Base-by-base conservation (phyloP, 495 filamentous ascomycete species). In the Lophiotrema nucula region DNA sequence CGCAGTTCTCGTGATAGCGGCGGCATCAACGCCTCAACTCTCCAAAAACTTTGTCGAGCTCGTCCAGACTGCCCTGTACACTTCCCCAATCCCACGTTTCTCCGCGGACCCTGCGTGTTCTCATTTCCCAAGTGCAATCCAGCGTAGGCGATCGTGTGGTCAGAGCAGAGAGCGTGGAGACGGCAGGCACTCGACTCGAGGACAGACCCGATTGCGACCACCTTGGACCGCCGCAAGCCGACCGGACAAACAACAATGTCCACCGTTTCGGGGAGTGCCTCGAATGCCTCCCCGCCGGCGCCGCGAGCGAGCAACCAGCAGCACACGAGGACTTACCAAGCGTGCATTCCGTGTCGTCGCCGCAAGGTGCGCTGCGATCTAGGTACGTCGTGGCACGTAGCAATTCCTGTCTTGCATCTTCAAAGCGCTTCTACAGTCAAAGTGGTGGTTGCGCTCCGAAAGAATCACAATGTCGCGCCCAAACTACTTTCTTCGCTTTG, bases 331-430 rank as follows among this genome's bases (percentile, higher is more conserved):
- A 67, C 61, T 4, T 67, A 67, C 31, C 64, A 67, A 60, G 66
- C 64, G 33, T 96, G 91, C 73, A 93, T 95, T 67, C 91, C 91
- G 8, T 96, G 92, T 70, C 84, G 92, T 19, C 86, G 87, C 47
- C 83, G 92, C 65, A 97, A 96, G 73, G 92, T 96, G 31, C 89
- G 91, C 57, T 97, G 92, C 73, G 92, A 97, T 70, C 78, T 95
- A 42, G 92, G 53, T 90, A 88, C 73, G 92, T 97, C 65, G 93
- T n/a, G n/a, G n/a, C n/a, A n/a, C n/a, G n/a, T n/a, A n/a, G n/a
- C n/a, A n/a, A n/a, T n/a, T n/a, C n/a, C n/a, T n/a, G n/a, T n/a
- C n/a, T n/a, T n/a, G n/a, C n/a, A n/a, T n/a, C n/a, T n/a, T n/a
- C n/a, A n/a, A n/a, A n/a, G n/a, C n/a, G n/a, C n/a, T n/a, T n/a